phyloP scores from a whole-genome alignment of 2,329 filamentous ascomycete genomes.

The Ramichloridium luteum region DNA sequence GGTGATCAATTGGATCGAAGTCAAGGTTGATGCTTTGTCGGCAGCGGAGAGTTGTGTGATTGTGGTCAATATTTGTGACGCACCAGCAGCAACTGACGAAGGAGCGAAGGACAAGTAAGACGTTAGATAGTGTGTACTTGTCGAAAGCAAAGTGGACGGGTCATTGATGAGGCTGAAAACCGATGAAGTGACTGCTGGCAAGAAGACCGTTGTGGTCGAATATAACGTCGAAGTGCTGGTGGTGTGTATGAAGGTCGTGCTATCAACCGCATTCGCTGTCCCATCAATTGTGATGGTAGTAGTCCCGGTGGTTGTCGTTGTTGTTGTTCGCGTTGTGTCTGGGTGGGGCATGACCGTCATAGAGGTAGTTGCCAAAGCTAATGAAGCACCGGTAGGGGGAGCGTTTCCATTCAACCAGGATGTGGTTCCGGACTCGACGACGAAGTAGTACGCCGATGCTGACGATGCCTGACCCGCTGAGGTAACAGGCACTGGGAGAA shows the following conservation, averaged over 20 bases:
- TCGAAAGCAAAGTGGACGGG: too few species aligned
- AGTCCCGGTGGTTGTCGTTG: slow-evolving; percentile 9
- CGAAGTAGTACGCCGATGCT: slow-evolving; percentile 8
- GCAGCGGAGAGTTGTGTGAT: too few species aligned
- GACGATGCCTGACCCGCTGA: slow-evolving; percentile 10
- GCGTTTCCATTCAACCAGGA: slow-evolving; percentile 18
- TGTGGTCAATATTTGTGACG: too few species aligned
- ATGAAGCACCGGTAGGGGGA: slow-evolving; percentile 14
- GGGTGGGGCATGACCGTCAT: slow-evolving; percentile 11
- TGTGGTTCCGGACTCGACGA: slow-evolving; percentile 14
- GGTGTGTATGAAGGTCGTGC: too few species aligned
- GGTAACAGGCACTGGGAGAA: slow-evolving; percentile 8
- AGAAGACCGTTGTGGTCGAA: slow-evolving; percentile 9
- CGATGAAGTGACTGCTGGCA: slow-evolving; percentile 19
- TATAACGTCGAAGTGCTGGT: slow-evolving; percentile 10
- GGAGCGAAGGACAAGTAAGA: too few species aligned
- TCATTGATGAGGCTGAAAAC: slow-evolving; percentile 15
- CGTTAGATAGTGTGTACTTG: too few species aligned
- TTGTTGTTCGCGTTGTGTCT: slow-evolving; percentile 3
- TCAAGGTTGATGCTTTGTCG: too few species aligned
- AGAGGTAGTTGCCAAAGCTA: slow-evolving; percentile 15
- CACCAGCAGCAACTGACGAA: too few species aligned
- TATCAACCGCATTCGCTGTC: too few species aligned
- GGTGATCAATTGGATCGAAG: too few species aligned
- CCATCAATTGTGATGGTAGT: slow-evolving; percentile 6